These are phyloP conservation scores for Microdochium bolleyi DNA, from an alignment of 2,329 filamentous ascomycete species.

Conservation along the genomic window DNA sequence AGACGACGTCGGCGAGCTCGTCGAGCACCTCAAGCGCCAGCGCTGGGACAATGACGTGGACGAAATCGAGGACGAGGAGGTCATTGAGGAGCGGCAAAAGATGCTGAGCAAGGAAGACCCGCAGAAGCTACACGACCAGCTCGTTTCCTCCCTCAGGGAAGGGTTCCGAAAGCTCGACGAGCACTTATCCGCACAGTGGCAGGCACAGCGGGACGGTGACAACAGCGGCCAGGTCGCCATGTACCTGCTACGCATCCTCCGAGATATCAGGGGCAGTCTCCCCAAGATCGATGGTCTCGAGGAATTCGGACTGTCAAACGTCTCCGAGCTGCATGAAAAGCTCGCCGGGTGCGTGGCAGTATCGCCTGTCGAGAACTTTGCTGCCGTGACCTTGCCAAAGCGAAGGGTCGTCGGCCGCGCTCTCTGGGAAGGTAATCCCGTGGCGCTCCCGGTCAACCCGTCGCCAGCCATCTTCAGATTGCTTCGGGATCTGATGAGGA, in stretches of 20 bases:
- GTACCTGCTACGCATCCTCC: conserved; percentile 66
- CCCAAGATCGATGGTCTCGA: conserved; percentile 43
- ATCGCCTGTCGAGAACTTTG: conserved; percentile 40
- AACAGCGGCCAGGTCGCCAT: conserved; percentile 46
- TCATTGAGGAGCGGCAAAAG: conserved; percentile 57
- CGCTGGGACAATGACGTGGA: conserved; percentile 71
- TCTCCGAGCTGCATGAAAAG: conserved; percentile 56
- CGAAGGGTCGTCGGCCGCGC: conserved; percentile 50
- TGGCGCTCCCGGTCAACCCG: conserved; percentile 65
- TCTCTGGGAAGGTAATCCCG: conserved; percentile 73
- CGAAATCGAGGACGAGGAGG: conserved; percentile 66
- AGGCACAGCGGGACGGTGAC: conserved; percentile 31
- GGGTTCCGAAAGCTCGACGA: conserved; percentile 52
- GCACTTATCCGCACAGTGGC: conserved; percentile 44
- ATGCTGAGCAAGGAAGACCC: conserved; percentile 68
- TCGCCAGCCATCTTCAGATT: conserved; percentile 69
- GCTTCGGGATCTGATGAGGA: conserved; percentile 52
- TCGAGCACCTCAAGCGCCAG: conserved; percentile 58
- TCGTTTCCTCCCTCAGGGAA: conserved; percentile 46
- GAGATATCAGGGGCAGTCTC: conserved; percentile 63
- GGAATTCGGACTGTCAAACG: conserved; percentile 50
- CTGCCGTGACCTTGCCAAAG: conserved; percentile 28
- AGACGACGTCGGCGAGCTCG: conserved; percentile 54
- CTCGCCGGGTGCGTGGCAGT: conserved; percentile 47
- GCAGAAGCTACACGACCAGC: conserved; percentile 48